Evolutionary conservation across 148 eudicot genomes (phyloP), one percentile per base, ranked within the genome.

Genomic region (Vaccinium darrowii): DNA sequence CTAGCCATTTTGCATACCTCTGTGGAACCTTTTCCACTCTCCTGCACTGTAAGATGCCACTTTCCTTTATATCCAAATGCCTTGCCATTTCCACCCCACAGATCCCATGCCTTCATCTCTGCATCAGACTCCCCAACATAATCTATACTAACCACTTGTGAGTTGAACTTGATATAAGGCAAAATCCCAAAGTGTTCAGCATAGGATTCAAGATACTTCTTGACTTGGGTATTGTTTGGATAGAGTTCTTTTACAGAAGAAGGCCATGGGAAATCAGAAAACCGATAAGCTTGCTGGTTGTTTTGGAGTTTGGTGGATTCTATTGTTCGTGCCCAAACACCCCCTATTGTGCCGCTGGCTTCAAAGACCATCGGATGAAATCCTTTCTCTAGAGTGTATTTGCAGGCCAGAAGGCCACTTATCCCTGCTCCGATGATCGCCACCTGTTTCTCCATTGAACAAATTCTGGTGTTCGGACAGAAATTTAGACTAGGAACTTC

Each of bases 201-300:
- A 56, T 88, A 90, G 11, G 90, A 84, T 16, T 79, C 33, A 19
- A 90, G 12, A 60, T 90, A 90, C 10, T 84, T 87, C 43, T 63
- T 9, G 0, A 90, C 90, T 60, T 90, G 86, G 18, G 77, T 63
- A n/a, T 58, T 82, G 25, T 25, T 21, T 3, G 91, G 91, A 57
- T 80, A 86, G 3, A 5, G 19, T 1, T 87, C 84, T 5, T 50
- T 16, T 3, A 88, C 90, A 7, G 86, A 86, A 81, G 81, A 21
- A 21, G 91, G 88, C 91, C 91, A 90, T 6, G 88, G 86, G 16
- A 84, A 86, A 86, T 90, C 91, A 5, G 90, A 81, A 53, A 90
- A 90, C 79, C 67, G 82, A 49, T 50, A 90, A 8, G 21, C 57
- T 10, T 83, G 49, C 54, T 86, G 86, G 21, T 82, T 83, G 16